A percentile compares a stretch with the other conserved stretches of the same genome.
Evolutionary conservation across 768 basidiomycete genomes (phyloP).

Genomic region (Naematelia aurantialba): DNA sequence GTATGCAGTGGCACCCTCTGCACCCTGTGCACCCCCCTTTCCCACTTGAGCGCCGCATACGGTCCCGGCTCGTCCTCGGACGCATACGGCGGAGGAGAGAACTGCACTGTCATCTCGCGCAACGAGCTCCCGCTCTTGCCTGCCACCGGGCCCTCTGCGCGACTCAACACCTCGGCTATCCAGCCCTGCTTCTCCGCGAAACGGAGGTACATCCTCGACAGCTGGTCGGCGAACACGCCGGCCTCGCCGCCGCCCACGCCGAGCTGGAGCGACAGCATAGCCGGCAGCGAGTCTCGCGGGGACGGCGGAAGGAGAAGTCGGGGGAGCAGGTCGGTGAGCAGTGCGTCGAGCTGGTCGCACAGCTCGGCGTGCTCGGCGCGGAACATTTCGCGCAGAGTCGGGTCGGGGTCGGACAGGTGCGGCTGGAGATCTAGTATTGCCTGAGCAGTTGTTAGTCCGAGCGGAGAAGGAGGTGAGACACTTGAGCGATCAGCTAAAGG

Average conservation of each 20-base stretch:
- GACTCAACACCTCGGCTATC: constrained; percentile 54
- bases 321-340: constrained; percentile 56
- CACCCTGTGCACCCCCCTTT: constrained; percentile 93
- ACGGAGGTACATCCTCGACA: constrained; percentile 77
- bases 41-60: constrained; percentile 62
- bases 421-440: neutral
- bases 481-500: neutral
- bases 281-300: constrained; percentile 63
- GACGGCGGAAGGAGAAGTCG: constrained; percentile 70
- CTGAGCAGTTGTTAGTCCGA: neutral
- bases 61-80: constrained; percentile 65
- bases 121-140: constrained; percentile 32
- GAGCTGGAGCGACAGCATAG: constrained; percentile 83
- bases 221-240: constrained; percentile 70
- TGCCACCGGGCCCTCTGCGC: constrained; percentile 29
- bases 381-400: constrained; percentile 70
- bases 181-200: constrained; percentile 61
- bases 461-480: neutral
- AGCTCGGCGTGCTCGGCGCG: constrained; percentile 62
- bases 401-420: constrained; percentile 55
- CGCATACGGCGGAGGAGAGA: constrained; percentile 57
- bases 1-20: constrained; percentile 92
- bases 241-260: constrained; percentile 91
- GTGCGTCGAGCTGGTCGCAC: constrained; percentile 41
- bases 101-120: constrained; percentile 49